Base-by-base conservation (phyloP, 345 rosid species). In the Acer yangbiense region DNA sequence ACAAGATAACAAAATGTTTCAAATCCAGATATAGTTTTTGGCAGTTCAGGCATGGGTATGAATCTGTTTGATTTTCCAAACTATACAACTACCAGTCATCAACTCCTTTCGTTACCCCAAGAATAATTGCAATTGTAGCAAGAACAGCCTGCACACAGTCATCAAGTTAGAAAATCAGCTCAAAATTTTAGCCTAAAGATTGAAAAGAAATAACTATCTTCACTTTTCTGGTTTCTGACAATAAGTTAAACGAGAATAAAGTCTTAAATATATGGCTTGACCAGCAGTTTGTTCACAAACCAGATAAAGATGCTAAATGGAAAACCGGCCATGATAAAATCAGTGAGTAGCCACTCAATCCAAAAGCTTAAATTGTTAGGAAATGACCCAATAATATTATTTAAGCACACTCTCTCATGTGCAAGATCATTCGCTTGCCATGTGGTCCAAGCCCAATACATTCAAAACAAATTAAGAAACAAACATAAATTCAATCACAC, bases 21-120 rank as follows among this genome's bases (percentile, higher is more conserved):
- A 63, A 43, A 25, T 67, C 41, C 76, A 44, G 60, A 43, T 4
- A 23, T n/a, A 72, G 35, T 14, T 35, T 35, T 35, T 35, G 0
- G 39, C 39, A 35, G 39, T 35, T 35, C 39, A 35, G 39, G 39
- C 39, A 35, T 35, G 39, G 39, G 39, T 35, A 75, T 23, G 17
- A 13, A 41, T 65, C 39, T 35, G 39, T 35, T 35, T 35, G 39
- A 35, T 12, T 65, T 46, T 48, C 50, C 76, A 76, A 73, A 39
- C 81, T 76, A 80, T 81, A 77, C 85, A 85, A 60, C 57, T 75
- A 87, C 92, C 94, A 86, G 2, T 82, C 89, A 6, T 83, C 70
- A 60, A 85, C 82, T 71, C 92, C 91, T 80, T 78, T 90, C n/a
- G 97, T 77, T 74, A 69, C 92, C 64, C 94, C 95, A 54, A 95